Evolutionary conservation across 495 filamentous ascomycete species (phyloP).

Genomic region (Trichocladium antarcticum): DNA sequence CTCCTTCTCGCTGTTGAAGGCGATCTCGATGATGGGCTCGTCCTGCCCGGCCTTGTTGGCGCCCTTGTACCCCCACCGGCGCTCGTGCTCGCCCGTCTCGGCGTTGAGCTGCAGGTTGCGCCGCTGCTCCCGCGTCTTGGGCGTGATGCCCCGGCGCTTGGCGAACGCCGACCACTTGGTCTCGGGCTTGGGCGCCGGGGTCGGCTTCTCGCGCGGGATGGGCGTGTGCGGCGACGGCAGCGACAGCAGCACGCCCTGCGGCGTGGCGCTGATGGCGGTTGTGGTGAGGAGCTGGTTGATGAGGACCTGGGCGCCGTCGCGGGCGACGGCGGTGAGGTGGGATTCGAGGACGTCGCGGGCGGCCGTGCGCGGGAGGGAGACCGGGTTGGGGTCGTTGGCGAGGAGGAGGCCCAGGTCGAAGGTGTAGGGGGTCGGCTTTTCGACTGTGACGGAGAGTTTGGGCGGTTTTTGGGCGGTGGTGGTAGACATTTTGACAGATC

Average conservation of each 20-base stretch:
- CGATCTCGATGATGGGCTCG: constrained; percentile 80
- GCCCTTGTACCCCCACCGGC: constrained; percentile 83
- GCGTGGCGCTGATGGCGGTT: constrained; percentile 58
- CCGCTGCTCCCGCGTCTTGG: constrained; percentile 54
- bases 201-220: constrained; percentile 80
- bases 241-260: constrained; percentile 58
- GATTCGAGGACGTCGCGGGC: constrained; percentile 40
- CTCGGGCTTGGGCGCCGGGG: constrained; percentile 64
- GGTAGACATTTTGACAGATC: constrained; percentile 26
- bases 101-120: constrained; percentile 74
- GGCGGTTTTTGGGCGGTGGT: constrained; percentile 17
- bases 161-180: constrained; percentile 96
- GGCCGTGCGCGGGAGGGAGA: constrained; percentile 34
- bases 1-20: constrained; percentile 67
- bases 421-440: constrained; percentile 77
- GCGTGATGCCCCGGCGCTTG: constrained; percentile 85
- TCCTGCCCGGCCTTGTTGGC: constrained; percentile 61
- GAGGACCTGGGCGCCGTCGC: constrained; percentile 77
- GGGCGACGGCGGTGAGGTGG: constrained; percentile 55
- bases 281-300: constrained; percentile 71
- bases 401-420: constrained; percentile 86
- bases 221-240: constrained; percentile 58
- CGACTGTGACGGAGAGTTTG: constrained; percentile 51
- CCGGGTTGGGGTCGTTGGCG: constrained; percentile 70
- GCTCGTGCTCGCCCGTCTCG: constrained; percentile 73